Conservation (phyloP, 2,329 filamentous ascomycete species). For the Mycosphaerella sp. region DNA sequence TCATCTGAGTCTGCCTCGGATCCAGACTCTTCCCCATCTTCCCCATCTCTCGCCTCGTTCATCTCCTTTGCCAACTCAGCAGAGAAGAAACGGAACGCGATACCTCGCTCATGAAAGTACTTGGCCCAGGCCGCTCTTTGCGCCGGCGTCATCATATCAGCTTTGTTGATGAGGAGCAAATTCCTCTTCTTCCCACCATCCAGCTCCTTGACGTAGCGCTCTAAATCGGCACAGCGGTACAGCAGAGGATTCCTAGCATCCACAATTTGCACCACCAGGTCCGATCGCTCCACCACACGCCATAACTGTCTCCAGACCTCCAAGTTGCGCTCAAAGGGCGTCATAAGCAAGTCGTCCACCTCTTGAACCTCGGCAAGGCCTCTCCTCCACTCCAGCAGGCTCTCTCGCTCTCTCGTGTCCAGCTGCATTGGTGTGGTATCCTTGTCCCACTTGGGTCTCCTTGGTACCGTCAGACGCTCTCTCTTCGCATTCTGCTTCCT, state of each 20-base stretch:
- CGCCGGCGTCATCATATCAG: constrained; percentile 91
- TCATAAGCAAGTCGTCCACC: constrained; percentile 91
- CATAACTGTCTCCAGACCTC: constrained; percentile 98
- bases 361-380: constrained; percentile 90
- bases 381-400: constrained; percentile 79
- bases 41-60: constrained; percentile 71
- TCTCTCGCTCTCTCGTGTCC: constrained; percentile 70
- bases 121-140: constrained; percentile 81
- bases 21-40: constrained; percentile 47
- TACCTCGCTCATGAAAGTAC: constrained; percentile 72
- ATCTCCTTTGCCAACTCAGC: constrained; percentile 83
- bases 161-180: constrained; percentile 91
- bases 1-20: constrained; percentile 30
- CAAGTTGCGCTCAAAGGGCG: constrained; percentile 91
- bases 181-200: constrained; percentile 69
- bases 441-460: constrained; percentile 82
- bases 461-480: constrained; percentile 74
- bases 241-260: constrained; percentile 91
- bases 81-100: constrained; percentile 95
- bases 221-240: constrained; percentile 89
- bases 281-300: constrained; percentile 95
- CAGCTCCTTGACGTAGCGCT: constrained; percentile 89
- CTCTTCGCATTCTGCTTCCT: constrained; percentile 79
- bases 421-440: constrained; percentile 77
- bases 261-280: constrained; percentile 95